Percentiles rank a stretch among this genome's conserved stretches.
Conservation (phyloP, 371 early-diverging fungal genomes). For the Actinomortierella wolfii region DNA sequence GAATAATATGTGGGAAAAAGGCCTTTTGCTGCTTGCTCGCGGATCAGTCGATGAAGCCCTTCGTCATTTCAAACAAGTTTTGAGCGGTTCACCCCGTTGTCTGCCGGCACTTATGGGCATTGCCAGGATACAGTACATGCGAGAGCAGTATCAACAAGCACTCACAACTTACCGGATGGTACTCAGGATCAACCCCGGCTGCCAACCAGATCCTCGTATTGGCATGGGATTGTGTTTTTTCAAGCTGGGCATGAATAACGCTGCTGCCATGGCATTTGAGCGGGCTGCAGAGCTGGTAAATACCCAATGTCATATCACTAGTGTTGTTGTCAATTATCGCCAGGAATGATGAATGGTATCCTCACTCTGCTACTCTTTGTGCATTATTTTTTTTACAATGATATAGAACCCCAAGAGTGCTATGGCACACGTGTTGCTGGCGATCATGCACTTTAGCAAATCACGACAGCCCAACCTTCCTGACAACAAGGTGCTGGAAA, state of each 20-base stretch:
- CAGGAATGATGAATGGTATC: not conserved
- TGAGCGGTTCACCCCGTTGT: conserved; percentile 62
- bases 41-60: conserved; percentile 70
- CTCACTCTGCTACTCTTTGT: too few relatives aligned
- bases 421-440: conserved; percentile 71
- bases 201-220: conserved; percentile 79
- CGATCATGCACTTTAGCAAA: conserved; percentile 80
- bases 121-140: conserved; percentile 69
- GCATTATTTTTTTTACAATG: too few relatives aligned
- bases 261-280: conserved; percentile 75
- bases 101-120: conserved; percentile 83
- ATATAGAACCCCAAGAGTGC: conserved; percentile 57
- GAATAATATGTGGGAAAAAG: conserved; percentile 14
- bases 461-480: conserved; percentile 48
- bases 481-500: conserved; percentile 47
- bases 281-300: conserved; percentile 70
- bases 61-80: conserved; percentile 68
- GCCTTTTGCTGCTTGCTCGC: conserved; percentile 62
- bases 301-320: too few relatives aligned
- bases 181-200: conserved; percentile 56
- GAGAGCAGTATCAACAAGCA: conserved; percentile 64
- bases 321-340: not conserved
- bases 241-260: conserved; percentile 67
- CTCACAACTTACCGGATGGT: conserved; percentile 78
- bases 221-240: conserved; percentile 88